A percentile compares a stretch with the other conserved stretches of the same genome.
phyloP scores from a whole-genome alignment of 78 protist species.

The Planoprotostelium fungivorum region DNA sequence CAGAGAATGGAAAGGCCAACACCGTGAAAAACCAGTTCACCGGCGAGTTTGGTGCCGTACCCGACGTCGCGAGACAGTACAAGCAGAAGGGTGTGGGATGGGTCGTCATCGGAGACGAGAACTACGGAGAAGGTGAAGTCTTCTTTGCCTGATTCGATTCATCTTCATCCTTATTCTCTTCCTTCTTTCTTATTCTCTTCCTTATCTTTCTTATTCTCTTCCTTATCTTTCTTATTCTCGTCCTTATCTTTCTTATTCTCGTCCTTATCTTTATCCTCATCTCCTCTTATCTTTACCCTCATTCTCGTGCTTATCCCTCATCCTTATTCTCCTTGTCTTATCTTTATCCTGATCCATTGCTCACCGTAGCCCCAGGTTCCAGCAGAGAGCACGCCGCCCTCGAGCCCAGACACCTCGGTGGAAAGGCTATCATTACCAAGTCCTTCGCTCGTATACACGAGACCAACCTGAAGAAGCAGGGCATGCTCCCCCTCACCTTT shows the following conservation, averaged over 20 bases:
- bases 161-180: too few relatives aligned
- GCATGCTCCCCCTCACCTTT: constrained; percentile 91
- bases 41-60: constrained; percentile 72
- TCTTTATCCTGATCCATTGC: too few relatives aligned
- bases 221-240: too few relatives aligned
- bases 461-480: constrained; percentile 95
- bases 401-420: constrained; percentile 92
- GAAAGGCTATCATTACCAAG: constrained; percentile 85
- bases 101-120: constrained; percentile 93
- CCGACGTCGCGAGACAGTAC: constrained; percentile 85
- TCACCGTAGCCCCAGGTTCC: too few relatives aligned
- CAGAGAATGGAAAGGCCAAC: constrained; percentile 84
- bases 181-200: too few relatives aligned
- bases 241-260: too few relatives aligned
- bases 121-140: constrained; percentile 90
- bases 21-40: constrained; percentile 79
- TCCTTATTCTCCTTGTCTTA: too few relatives aligned
- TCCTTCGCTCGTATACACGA: constrained; percentile 96
- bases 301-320: too few relatives aligned
- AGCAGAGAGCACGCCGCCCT: constrained; percentile 96
- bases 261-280: too few relatives aligned
- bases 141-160: neutral
- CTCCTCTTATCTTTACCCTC: too few relatives aligned
- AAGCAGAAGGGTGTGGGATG: constrained; percentile 79
- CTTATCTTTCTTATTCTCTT: too few relatives aligned